Evolutionary conservation across 345 rosid genomes (phyloP).

Genomic region (Brassica incana): DNA sequence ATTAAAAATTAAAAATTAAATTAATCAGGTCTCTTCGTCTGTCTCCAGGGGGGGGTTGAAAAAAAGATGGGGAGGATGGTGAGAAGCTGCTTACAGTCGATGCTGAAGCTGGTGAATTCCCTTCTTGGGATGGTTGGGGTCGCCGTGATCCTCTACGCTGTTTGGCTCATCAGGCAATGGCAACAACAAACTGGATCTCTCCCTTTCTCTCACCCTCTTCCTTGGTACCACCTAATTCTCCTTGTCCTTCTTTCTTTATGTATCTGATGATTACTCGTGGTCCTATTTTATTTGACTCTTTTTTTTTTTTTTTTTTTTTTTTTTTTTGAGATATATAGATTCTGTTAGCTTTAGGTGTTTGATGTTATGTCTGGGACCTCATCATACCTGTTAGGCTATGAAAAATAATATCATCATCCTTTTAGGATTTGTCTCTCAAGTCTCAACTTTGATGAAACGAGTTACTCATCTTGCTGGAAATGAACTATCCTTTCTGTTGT

Average conservation of each 20-base stretch:
- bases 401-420: background rate
- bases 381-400: conserved; percentile 16
- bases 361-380: background rate
- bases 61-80: conserved; percentile 37
- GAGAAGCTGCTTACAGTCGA: conserved; percentile 73
- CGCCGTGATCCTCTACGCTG: conserved; percentile 64
- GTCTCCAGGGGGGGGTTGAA: background rate
- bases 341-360: background rate
- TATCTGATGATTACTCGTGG: too few species aligned
- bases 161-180: conserved; percentile 83
- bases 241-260: too few species aligned
- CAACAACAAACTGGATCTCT: conserved; percentile 53
- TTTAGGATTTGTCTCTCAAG: background rate
- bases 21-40: conserved; percentile 4
- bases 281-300: too few species aligned
- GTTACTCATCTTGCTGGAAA: background rate
- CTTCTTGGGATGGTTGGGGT: conserved; percentile 83
- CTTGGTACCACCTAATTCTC: conserved; percentile 46
- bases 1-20: background rate
- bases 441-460: background rate
- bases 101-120: conserved; percentile 74
- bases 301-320: too few species aligned
- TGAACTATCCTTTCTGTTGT: background rate
- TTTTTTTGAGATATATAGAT: background rate
- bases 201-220: conserved; percentile 52